A percentile compares a stretch with the other conserved stretches of the same genome.
Conservation (phyloP, 495 filamentous ascomycete species). For the Podospora pseudocomata region DNA sequence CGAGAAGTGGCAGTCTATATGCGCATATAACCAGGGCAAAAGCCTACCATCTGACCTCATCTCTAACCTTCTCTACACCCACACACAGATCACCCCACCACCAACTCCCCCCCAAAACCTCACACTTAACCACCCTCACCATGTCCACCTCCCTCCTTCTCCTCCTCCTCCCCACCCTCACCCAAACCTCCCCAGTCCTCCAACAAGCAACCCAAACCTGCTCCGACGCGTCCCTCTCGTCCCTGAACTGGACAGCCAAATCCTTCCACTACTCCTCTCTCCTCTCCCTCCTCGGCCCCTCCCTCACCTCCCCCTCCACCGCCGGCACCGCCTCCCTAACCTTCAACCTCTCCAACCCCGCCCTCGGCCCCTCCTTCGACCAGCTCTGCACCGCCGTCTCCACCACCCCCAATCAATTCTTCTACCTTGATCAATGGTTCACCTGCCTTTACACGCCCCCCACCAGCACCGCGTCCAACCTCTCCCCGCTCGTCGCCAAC, state of each 20-base stretch:
- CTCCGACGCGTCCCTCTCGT: slow-evolving; percentile 5
- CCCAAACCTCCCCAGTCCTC: neutral
- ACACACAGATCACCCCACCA: neutral
- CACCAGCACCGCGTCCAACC: neutral
- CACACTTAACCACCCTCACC: neutral
- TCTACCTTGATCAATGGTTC: slow-evolving; percentile 38
- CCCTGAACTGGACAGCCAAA: slow-evolving; percentile 11
- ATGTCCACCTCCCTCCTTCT: neutral
- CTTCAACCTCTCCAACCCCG: slow-evolving; percentile 24
- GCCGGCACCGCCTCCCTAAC: slow-evolving; percentile 8
- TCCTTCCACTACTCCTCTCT: slow-evolving; percentile 18
- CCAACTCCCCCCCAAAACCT: neutral
- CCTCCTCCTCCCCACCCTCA: neutral
- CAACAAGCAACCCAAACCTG: neutral
- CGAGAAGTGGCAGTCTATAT: neutral
- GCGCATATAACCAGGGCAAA: neutral
- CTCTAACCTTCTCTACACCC: neutral
- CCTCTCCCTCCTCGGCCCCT: slow-evolving; percentile 4
- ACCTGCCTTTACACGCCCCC: slow-evolving; percentile 21
- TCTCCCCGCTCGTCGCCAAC: neutral
- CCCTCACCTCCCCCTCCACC: slow-evolving; percentile 1
- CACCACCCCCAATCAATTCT: slow-evolving; percentile 38
- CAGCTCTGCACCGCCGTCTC: slow-evolving; percentile 34
- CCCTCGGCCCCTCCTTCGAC: slow-evolving; percentile 9
- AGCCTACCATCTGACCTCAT: neutral